Evolutionary conservation across 139 green algal species (phyloP).

Genomic region (Auxenochlorella pyrenoidosa): DNA sequence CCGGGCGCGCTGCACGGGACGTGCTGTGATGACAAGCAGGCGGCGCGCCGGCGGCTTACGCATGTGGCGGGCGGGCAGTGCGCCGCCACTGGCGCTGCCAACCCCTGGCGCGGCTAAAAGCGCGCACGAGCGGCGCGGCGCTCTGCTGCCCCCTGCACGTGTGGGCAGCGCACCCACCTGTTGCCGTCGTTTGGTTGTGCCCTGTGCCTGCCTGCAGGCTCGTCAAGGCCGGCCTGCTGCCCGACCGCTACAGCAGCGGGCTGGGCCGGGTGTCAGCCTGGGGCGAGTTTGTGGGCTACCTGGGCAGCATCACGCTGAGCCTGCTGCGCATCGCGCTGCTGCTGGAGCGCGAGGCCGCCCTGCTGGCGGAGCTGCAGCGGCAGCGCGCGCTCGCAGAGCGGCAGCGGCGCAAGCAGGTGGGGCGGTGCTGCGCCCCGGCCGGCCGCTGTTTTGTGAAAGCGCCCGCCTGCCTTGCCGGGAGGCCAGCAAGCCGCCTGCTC

Average conservation of each 20-base stretch:
- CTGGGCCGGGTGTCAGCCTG: slow-evolving; percentile 65
- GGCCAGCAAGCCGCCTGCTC: no score
- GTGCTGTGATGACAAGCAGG: no score
- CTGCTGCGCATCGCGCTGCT: slow-evolving; percentile 48
- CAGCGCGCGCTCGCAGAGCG: slow-evolving; percentile 8
- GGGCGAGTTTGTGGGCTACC: slow-evolving; percentile 82
- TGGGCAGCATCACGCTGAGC: slow-evolving; percentile 71
- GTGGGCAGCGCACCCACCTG: no score
- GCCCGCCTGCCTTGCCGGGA: not conserved
- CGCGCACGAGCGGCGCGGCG: not conserved
- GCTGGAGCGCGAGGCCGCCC: slow-evolving; percentile 58
- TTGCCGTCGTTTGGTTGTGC: no score
- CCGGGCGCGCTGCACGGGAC: no score
- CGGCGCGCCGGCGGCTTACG: no score
- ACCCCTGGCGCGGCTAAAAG: no score
- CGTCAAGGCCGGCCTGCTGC: slow-evolving; percentile 81
- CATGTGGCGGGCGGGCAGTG: no score
- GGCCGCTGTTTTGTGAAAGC: not conserved
- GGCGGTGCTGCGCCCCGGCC: not conserved
- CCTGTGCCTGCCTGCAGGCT: slow-evolving; percentile 48
- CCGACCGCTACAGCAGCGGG: slow-evolving; percentile 55
- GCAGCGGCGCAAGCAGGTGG: slow-evolving; percentile 39
- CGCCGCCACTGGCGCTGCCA: no score
- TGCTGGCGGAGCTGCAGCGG: slow-evolving; percentile 53
- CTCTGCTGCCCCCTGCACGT: no score